A percentile compares a stretch with the other conserved stretches of the same genome.
These are phyloP conservation scores for Cenococcum geophilum DNA, from an alignment of 495 filamentous ascomycete genomes.

Conservation along the genomic window DNA sequence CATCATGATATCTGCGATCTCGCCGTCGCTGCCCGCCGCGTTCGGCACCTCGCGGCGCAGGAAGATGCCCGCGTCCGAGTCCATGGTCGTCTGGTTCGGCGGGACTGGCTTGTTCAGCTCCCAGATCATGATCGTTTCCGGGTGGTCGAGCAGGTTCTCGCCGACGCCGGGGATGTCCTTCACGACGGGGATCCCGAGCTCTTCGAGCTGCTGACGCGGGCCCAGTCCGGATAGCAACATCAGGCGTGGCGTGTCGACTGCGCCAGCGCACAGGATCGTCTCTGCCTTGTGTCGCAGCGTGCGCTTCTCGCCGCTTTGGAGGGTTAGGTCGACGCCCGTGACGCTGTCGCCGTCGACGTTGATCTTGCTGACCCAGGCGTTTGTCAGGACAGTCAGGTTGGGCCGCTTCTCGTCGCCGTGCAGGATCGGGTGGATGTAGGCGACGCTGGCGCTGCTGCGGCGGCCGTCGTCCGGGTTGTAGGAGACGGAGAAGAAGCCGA, in stretches of 20 bases:
- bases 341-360: slow-evolving; percentile 58
- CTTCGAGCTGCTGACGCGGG: slow-evolving; percentile 55
- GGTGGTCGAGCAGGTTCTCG: slow-evolving; percentile 72
- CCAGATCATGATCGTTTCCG: slow-evolving; percentile 76
- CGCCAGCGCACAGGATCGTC: slow-evolving; percentile 72
- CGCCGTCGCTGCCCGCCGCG: slow-evolving; percentile 57
- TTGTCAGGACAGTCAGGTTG: slow-evolving; percentile 72
- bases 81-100: slow-evolving; percentile 73
- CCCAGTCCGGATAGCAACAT: slow-evolving; percentile 76
- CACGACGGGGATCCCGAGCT: slow-evolving; percentile 60
- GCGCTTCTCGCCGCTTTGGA: slow-evolving; percentile 58
- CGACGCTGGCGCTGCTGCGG: slow-evolving; percentile 73
- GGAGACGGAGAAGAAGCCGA: slow-evolving; percentile 77
- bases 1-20: slow-evolving; percentile 78
- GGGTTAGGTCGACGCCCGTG: slow-evolving; percentile 58
- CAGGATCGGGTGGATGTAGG: slow-evolving; percentile 81
- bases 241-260: slow-evolving; percentile 67
- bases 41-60: slow-evolving; percentile 62
- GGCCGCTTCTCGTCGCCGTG: slow-evolving; percentile 66
- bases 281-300: slow-evolving; percentile 58
- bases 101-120: slow-evolving; percentile 72
- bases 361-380: slow-evolving; percentile 71
- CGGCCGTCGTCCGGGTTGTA: slow-evolving; percentile 77
- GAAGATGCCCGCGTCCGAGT: slow-evolving; percentile 80
- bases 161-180: slow-evolving; percentile 72